phyloP scores from a whole-genome alignment of 2,329 filamentous ascomycete genomes.

The Rhexocercosporidium sp. region DNA sequence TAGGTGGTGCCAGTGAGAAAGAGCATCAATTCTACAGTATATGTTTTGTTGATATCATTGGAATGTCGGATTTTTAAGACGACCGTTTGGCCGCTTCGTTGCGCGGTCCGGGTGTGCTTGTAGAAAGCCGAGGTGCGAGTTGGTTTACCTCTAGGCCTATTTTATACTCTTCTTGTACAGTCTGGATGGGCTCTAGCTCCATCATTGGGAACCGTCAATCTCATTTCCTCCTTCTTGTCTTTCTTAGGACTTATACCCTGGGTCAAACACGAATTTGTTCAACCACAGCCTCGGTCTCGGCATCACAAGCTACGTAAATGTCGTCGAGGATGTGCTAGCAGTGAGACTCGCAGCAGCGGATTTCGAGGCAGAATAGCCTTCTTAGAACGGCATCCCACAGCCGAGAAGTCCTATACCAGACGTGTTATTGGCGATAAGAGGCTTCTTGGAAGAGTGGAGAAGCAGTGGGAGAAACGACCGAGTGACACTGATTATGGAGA shows the following conservation, averaged over 20 bases:
- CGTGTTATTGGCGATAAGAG: no score
- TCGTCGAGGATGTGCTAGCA: no score
- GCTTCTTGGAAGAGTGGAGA: no score
- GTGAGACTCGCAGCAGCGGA: no score
- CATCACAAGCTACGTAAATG: background rate
- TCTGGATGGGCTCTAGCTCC: background rate
- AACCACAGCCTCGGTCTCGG: background rate
- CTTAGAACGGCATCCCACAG: no score
- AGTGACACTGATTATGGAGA: no score
- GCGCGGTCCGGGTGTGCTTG: background rate
- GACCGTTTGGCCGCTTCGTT: constrained; percentile 17
- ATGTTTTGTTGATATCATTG: background rate
- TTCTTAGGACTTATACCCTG: background rate
- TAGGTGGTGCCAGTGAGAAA: background rate
- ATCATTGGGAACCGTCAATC: background rate
- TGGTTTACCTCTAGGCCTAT: background rate
- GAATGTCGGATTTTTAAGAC: constrained; percentile 22
- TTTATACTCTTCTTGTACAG: background rate
- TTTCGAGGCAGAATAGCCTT: no score
- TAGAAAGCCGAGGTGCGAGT: background rate
- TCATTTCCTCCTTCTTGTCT: constrained; percentile 3
- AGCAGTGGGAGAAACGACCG: no score
- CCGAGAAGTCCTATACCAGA: no score
- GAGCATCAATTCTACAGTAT: constrained; percentile 8
- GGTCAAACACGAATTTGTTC: background rate